These are phyloP conservation scores for Didymellaceae sp. DNA, from an alignment of 2,329 filamentous ascomycete species.

Conservation along the genomic window DNA sequence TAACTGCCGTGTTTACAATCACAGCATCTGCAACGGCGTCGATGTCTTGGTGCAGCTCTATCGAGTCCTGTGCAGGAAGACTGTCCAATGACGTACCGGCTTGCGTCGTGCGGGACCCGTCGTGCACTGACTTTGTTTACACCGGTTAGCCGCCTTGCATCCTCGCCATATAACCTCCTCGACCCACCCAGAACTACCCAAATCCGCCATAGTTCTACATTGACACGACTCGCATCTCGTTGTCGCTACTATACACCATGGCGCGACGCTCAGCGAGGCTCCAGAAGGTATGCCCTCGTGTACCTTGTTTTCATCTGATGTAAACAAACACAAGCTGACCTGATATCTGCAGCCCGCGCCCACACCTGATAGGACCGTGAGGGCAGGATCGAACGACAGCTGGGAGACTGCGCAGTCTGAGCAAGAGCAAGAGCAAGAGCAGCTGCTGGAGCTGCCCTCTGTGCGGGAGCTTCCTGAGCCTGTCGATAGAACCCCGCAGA, in stretches of 20 bases:
- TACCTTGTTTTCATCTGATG: slow-evolving; percentile 15
- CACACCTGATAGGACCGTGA: slow-evolving; percentile 21
- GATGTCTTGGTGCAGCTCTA: slow-evolving; percentile 3
- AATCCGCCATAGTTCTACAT: slow-evolving; percentile 22
- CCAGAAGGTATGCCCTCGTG: slow-evolving; percentile 40
- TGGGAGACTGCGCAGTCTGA: slow-evolving; percentile 38
- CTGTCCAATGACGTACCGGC: slow-evolving; percentile 14
- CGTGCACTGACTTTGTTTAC: slow-evolving; percentile 16
- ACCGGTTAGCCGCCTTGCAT: slow-evolving; percentile 11
- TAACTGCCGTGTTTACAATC: slow-evolving; percentile 17
- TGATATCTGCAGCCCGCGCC: slow-evolving; percentile 35
- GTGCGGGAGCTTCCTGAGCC: slow-evolving; percentile 31
- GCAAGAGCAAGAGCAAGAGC: slow-evolving; percentile 17
- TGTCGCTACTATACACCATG: slow-evolving; percentile 33
- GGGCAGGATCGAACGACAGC: slow-evolving; percentile 31
- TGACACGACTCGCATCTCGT: slow-evolving; percentile 14
- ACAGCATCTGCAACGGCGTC: slow-evolving; percentile 14
- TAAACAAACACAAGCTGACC: slow-evolving; percentile 38
- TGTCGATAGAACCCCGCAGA: slow-evolving; percentile 33
- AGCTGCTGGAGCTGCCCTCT: slow-evolving; percentile 25
- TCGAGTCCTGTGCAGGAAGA: neutral
- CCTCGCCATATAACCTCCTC: slow-evolving; percentile 19
- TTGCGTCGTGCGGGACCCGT: slow-evolving; percentile 5
- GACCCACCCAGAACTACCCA: slow-evolving; percentile 36
- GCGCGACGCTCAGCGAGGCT: slow-evolving; percentile 47